Conservation (phyloP, 805 yeast species). For the Cyberlindnera suaveolens region DNA sequence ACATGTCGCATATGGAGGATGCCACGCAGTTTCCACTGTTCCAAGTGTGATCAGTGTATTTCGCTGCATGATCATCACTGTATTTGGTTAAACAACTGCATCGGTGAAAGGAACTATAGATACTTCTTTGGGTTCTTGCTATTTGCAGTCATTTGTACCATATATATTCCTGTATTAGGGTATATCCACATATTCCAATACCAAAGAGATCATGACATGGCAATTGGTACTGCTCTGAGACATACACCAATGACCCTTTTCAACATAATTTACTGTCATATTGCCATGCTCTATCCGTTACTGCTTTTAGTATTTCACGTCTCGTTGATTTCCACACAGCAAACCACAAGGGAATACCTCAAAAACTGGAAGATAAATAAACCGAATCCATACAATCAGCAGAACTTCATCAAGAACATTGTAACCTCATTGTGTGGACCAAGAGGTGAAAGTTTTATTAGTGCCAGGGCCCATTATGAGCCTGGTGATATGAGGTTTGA, state of each 20-base stretch:
- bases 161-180: slow-evolving; percentile 25
- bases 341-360: slow-evolving; percentile 71
- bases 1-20: slow-evolving; percentile 73
- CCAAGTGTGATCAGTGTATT: slow-evolving; percentile 61
- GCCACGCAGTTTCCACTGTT: slow-evolving; percentile 71
- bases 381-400: slow-evolving; percentile 32
- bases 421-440: slow-evolving; percentile 29
- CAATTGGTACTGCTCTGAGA: slow-evolving; percentile 20
- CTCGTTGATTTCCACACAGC: slow-evolving; percentile 46
- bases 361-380: slow-evolving; percentile 35
- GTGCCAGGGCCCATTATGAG: slow-evolving; percentile 26
- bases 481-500: slow-evolving; percentile 36
- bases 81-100: slow-evolving; percentile 64
- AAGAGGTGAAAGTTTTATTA: slow-evolving; percentile 31
- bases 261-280: slow-evolving; percentile 41
- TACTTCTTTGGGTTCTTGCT: slow-evolving; percentile 50
- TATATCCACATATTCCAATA: slow-evolving; percentile 27
- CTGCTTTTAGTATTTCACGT: slow-evolving; percentile 49
- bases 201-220: slow-evolving; percentile 2
- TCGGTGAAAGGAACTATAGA: slow-evolving; percentile 67
- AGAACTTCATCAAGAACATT: slow-evolving; percentile 27
- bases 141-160: slow-evolving; percentile 27
- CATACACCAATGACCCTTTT: slow-evolving; percentile 40
- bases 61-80: slow-evolving; percentile 33
- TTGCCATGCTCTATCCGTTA: slow-evolving; percentile 50